These are phyloP conservation scores for Echria macrotheca DNA, from an alignment of 495 filamentous ascomycete species.

Conservation along the genomic window DNA sequence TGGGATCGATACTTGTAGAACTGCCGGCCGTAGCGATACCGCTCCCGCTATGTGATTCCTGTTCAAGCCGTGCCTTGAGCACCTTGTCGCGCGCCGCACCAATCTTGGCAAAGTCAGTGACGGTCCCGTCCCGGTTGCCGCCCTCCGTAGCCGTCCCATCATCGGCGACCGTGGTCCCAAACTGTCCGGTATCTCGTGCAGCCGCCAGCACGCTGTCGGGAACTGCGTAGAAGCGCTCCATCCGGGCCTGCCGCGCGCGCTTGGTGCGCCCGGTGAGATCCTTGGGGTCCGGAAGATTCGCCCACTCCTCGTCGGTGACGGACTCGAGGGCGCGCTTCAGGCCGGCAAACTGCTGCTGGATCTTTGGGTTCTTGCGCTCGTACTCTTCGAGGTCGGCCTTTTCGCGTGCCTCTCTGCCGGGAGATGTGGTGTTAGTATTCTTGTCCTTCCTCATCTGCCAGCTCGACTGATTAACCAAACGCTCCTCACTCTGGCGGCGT, in stretches of 20 bases:
- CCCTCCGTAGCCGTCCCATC: slow-evolving; percentile 58
- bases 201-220: slow-evolving; percentile 93
- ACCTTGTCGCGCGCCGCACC: slow-evolving; percentile 93
- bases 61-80: slow-evolving; percentile 82
- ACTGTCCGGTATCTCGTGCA: slow-evolving; percentile 70
- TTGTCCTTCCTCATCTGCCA: slow-evolving; percentile 41
- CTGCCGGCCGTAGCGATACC: slow-evolving; percentile 72
- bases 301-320: slow-evolving; percentile 95
- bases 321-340: slow-evolving; percentile 83
- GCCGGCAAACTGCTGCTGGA: slow-evolving; percentile 96
- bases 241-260: slow-evolving; percentile 71
- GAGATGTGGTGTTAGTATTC: too few relatives aligned
- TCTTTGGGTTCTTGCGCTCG: slow-evolving; percentile 95
- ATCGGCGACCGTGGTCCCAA: slow-evolving; percentile 78
- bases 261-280: slow-evolving; percentile 93
- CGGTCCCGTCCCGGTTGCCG: slow-evolving; percentile 63
- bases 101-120: slow-evolving; percentile 98
- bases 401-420: slow-evolving; percentile 91
- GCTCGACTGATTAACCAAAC: neutral
- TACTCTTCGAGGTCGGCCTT: slow-evolving; percentile 86
- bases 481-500: too few relatives aligned
- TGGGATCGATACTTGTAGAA: slow-evolving; percentile 88
- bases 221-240: slow-evolving; percentile 89
- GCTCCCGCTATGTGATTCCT: slow-evolving; percentile 67
- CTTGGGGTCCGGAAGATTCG: slow-evolving; percentile 88